Base-by-base conservation (phyloP, 2,329 filamentous ascomycete species). In the Pseudogymnoascus sp. region DNA sequence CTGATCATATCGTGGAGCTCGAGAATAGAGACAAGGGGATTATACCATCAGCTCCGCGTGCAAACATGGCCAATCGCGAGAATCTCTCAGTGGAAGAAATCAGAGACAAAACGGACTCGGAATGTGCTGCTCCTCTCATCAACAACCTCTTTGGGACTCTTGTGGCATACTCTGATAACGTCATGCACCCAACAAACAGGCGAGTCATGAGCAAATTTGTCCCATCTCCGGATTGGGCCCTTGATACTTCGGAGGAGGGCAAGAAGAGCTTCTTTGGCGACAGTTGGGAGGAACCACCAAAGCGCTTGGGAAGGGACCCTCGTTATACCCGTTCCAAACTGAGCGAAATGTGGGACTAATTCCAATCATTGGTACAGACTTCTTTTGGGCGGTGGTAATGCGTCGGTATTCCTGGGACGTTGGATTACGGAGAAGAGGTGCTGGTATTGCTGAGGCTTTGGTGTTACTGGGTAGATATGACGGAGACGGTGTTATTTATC, bases 241-340 rank as follows among this genome's bases (percentile, higher is more conserved):
- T 74, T 57, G 72, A 74, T 63, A 36, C 50, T 3, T 68, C 62
- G 17, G 59, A 65, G 11, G 64, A 68, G 26, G 72, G 71, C 15
- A 72, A 71, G 28, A 62, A 65, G 2, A 70, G 65, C 31, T 65
- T 69, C 47, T 74, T 72, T 65, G 71, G 71, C 2, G 70, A 74
- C 42, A 69, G 71, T 59, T 71, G 40, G 60, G 61, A 26, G 11
- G 35, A 19, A 36, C 47, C 57, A 10, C 62, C 62, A 62, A 62
- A 62, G 36, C 17, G 31, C 1, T n/a, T 21, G 26, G 62, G 44
- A 35, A 60, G 17, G 8, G 62, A 63, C 23, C 28, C 62, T 35
- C 42, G 62, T 9, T 36, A 63, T 36, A 57, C 33, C 19, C 69
- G 69, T 60, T 71, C 67, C 5, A 65, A 62, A 19, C 66, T 67